phyloP scores from a whole-genome alignment of 2,329 filamentous ascomycete genomes.

The Ciborinia camelliae region DNA sequence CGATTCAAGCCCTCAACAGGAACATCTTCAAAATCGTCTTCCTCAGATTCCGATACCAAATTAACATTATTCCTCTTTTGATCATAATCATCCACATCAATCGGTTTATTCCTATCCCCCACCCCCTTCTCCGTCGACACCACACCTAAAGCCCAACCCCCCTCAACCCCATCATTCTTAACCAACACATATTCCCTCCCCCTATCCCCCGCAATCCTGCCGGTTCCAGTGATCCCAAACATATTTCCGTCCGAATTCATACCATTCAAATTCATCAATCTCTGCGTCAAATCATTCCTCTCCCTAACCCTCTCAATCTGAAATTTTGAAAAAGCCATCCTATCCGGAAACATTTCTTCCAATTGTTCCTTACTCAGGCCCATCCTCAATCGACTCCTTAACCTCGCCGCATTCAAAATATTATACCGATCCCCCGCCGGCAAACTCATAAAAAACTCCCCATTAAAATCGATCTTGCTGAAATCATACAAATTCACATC shows the following conservation, averaged over 20 bases:
- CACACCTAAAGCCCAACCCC: conserved; percentile 92
- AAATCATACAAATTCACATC: conserved; percentile 94
- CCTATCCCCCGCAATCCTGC: conserved; percentile 76
- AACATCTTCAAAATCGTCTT: conserved; percentile 49
- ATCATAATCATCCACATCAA: conserved; percentile 75
- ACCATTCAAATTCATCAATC: conserved; percentile 89
- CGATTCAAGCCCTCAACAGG: conserved; percentile 39
- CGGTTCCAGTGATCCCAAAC: conserved; percentile 52
- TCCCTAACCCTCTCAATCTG: conserved; percentile 93
- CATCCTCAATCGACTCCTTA: conserved; percentile 88
- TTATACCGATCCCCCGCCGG: conserved; percentile 92
- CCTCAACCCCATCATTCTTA: conserved; percentile 91
- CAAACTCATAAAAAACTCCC: conserved; percentile 89
- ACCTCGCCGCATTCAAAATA: conserved; percentile 87
- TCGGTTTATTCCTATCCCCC: conserved; percentile 79
- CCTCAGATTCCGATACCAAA: conserved; percentile 55
- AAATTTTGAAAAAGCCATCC: conserved; percentile 95
- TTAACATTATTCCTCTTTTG: conserved; percentile 52
- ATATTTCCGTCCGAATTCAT: conserved; percentile 77
- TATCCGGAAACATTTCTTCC: conserved; percentile 93
- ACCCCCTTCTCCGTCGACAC: conserved; percentile 80
- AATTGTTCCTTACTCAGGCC: conserved; percentile 94
- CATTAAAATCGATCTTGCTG: conserved; percentile 96
- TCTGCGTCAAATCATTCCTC: conserved; percentile 89
- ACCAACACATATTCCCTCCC: conserved; percentile 94